These are phyloP conservation scores for Nepenthes mirabilis DNA, from an alignment of 148 eudicot genomes.

Conservation along the genomic window DNA sequence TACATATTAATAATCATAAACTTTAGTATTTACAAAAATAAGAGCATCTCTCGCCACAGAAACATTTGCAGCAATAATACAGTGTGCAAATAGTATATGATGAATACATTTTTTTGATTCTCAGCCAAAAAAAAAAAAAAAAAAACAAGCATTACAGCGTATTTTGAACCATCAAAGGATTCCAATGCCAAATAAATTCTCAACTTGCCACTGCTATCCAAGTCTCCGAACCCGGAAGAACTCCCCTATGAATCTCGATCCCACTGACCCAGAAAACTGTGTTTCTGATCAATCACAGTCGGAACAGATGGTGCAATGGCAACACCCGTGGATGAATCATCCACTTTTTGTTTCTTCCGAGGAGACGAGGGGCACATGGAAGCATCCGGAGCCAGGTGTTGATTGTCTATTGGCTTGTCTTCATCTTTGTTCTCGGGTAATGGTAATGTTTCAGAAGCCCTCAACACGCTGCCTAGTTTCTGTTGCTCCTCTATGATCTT, in stretches of 20 bases:
- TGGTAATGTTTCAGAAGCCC: conserved; percentile 25
- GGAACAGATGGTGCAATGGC: conserved; percentile 4
- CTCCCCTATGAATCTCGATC: conserved; percentile 12
- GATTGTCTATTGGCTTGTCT: conserved; percentile 20
- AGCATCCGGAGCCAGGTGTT: conserved; percentile 1
- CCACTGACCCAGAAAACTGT: conserved; percentile 17
- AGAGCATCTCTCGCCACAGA: no score
- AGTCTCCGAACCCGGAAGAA: conserved; percentile 19
- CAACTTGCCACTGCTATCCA: conserved; percentile 14
- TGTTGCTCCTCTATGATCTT: conserved; percentile 89
- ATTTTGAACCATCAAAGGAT: background rate
- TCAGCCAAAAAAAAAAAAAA: no score
- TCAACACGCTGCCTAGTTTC: conserved; percentile 32
- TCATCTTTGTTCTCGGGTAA: conserved; percentile 15
- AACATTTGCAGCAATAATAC: no score
- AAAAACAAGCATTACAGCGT: background rate
- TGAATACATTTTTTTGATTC: background rate
- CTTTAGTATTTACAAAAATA: no score
- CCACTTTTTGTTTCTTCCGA: conserved; percentile 41
- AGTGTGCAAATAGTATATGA: no score
- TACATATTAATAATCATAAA: no score
- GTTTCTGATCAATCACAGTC: conserved; percentile 10
- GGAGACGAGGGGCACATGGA: conserved; percentile 18
- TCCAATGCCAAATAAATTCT: conserved; percentile 4
- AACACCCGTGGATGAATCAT: conserved; percentile 11